These are phyloP conservation scores for Fragilaria radians DNA, from an alignment of 108 stramenopile species.

Conservation along the genomic window DNA sequence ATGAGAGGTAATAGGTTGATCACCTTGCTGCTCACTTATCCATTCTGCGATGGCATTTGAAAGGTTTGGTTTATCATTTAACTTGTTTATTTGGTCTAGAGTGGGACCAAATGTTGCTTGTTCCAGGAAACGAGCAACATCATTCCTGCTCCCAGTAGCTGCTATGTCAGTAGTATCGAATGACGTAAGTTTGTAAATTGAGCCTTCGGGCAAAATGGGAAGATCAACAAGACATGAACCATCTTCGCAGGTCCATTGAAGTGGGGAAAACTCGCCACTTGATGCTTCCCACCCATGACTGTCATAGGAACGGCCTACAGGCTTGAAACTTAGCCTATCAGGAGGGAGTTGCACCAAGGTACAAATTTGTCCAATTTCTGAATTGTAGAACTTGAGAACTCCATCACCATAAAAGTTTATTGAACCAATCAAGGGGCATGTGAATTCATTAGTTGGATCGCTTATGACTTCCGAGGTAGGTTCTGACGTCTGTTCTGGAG, in stretches of 20 bases:
- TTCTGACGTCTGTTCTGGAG: too few species aligned
- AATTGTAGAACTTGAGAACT: too few species aligned
- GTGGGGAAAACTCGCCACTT: not conserved
- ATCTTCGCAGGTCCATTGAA: not conserved
- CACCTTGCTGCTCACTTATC: constrained; percentile 18
- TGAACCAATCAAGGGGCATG: too few species aligned
- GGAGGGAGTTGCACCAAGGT: not conserved
- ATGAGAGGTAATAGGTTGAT: constrained; percentile 18
- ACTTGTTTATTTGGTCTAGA: constrained; percentile 17
- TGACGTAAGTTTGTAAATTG: not conserved
- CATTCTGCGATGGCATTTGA: constrained; percentile 11
- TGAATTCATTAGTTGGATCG: too few species aligned
- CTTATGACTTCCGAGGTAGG: too few species aligned
- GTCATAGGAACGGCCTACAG: constrained; percentile 1
- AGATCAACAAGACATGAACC: not conserved
- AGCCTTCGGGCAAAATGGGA: not conserved
- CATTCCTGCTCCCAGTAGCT: constrained; percentile 1
- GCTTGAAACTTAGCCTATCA: constrained; percentile 5
- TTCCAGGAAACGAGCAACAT: constrained; percentile 23
- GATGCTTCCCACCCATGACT: not conserved
- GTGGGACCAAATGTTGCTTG: constrained; percentile 31
- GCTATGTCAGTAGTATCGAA: not conserved
- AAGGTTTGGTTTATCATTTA: constrained; percentile 6
- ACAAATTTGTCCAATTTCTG: too few species aligned
- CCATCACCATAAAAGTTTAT: too few species aligned